Evolutionary conservation across 1,139 yeast genomes (phyloP).

Genomic region (Debaryomyces robertsiae): DNA sequence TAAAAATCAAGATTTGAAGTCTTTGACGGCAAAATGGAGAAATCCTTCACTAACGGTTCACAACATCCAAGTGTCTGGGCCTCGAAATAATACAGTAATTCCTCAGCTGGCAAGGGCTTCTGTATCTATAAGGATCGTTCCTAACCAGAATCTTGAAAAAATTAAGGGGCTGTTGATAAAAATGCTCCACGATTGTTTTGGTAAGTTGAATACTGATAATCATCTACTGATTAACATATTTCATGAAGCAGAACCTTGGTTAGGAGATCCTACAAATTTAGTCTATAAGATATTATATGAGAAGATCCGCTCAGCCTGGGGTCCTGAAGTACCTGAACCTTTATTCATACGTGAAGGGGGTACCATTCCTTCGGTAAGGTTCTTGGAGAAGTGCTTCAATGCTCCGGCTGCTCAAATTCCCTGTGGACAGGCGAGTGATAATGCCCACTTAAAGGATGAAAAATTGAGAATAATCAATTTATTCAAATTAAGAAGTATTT

Average conservation of each 20-base stretch:
- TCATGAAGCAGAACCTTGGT: constrained; percentile 95
- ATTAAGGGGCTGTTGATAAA: constrained; percentile 54
- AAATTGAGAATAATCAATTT: constrained; percentile 77
- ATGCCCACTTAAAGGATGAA: constrained; percentile 91
- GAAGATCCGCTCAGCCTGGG: constrained; percentile 67
- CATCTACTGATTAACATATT: constrained; percentile 58
- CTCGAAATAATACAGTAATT: constrained; percentile 85
- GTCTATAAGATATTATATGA: constrained; percentile 67
- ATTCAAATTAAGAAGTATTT: constrained; percentile 68
- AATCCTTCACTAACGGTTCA: constrained; percentile 91
- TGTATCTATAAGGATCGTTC: constrained; percentile 83
- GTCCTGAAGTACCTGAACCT: constrained; percentile 61
- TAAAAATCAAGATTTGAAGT: constrained; percentile 42
- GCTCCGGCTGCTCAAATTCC: constrained; percentile 97
- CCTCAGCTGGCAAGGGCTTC: constrained; percentile 80
- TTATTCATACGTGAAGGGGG: constrained; percentile 94
- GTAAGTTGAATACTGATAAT: constrained; percentile 58
- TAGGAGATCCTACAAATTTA: constrained; percentile 78
- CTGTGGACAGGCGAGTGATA: constrained; percentile 93
- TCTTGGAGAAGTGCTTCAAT: constrained; percentile 73
- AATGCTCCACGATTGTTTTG: constrained; percentile 41
- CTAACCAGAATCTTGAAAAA: constrained; percentile 70
- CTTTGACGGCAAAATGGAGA: constrained; percentile 85
- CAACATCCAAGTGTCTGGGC: constrained; percentile 83
- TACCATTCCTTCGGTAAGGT: constrained; percentile 87